Evolutionary conservation across 2,329 filamentous ascomycete species (phyloP).

Genomic region (Monilinia laxa): DNA sequence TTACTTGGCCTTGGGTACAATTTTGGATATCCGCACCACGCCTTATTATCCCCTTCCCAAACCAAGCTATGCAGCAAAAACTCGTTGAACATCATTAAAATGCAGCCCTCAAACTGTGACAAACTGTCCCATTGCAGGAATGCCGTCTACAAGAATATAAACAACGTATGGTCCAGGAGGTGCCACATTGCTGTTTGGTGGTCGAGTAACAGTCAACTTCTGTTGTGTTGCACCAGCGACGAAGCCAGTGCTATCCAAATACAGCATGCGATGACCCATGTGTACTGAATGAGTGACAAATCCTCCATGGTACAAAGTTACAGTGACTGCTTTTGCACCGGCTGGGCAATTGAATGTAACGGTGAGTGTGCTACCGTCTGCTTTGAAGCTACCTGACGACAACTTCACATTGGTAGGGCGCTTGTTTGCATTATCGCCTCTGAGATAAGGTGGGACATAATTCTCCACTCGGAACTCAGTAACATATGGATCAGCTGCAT

Average conservation of each 20-base stretch:
- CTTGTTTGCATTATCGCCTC: conserved; percentile 48
- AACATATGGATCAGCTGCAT: conserved; percentile 49
- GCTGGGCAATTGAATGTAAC: conserved; percentile 49
- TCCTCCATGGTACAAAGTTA: conserved; percentile 57
- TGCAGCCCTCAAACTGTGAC: conserved; percentile 29
- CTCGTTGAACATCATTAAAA: not conserved
- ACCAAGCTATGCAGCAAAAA: conserved; percentile 13
- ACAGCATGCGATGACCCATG: conserved; percentile 60
- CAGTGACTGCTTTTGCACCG: conserved; percentile 47
- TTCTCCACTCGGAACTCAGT: conserved; percentile 63
- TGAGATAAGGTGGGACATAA: conserved; percentile 60
- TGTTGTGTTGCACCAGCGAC: conserved; percentile 44
- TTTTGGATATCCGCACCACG: conserved; percentile 11
- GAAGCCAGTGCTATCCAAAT: conserved; percentile 52
- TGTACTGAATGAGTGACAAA: conserved; percentile 61
- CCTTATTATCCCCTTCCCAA: conserved; percentile 13
- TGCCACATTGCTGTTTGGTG: conserved; percentile 54
- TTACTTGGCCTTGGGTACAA: conserved; percentile 13
- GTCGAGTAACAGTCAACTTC: conserved; percentile 53
- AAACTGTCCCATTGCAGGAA: conserved; percentile 39
- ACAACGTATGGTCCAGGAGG: conserved; percentile 61
- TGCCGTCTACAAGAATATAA: conserved; percentile 50
- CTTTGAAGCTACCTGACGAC: conserved; percentile 45
- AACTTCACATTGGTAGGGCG: conserved; percentile 51
- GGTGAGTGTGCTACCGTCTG: conserved; percentile 47